These are phyloP conservation scores for Boletus sp. DNA, from an alignment of 768 basidiomycete genomes.

Conservation along the genomic window DNA sequence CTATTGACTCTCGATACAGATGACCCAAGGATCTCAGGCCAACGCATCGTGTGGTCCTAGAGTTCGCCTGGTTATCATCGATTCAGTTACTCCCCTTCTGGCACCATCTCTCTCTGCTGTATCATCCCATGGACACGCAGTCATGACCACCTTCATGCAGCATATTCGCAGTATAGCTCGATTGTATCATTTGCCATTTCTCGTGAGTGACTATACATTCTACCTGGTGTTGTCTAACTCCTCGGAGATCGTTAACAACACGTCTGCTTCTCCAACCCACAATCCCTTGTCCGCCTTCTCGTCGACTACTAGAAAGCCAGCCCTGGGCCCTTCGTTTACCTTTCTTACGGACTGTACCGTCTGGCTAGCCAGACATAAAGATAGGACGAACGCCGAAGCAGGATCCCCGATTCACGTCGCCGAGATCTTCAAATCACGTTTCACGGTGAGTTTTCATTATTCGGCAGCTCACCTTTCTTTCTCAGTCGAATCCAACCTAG, in stretches of 20 bases:
- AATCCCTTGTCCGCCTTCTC: slow-evolving; percentile 36
- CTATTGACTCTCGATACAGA: neutral
- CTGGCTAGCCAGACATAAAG: slow-evolving; percentile 51
- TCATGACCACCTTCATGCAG: slow-evolving; percentile 71
- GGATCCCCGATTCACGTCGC: slow-evolving; percentile 32
- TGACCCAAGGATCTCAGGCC: slow-evolving; percentile 10
- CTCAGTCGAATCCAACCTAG: slow-evolving; percentile 24
- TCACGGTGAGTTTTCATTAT: slow-evolving; percentile 31
- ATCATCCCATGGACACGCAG: slow-evolving; percentile 73
- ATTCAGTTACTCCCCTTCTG: slow-evolving; percentile 62
- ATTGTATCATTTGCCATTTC: slow-evolving; percentile 42
- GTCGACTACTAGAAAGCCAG: slow-evolving; percentile 55
- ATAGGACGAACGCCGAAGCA: slow-evolving; percentile 11
- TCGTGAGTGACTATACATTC: slow-evolving; percentile 44
- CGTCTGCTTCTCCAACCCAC: slow-evolving; percentile 35
- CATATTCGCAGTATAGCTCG: slow-evolving; percentile 54
- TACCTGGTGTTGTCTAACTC: neutral
- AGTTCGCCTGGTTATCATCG: slow-evolving; percentile 57
- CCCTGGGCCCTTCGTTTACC: slow-evolving; percentile 73
- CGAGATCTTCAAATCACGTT: slow-evolving; percentile 45
- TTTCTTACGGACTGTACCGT: slow-evolving; percentile 70
- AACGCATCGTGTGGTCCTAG: slow-evolving; percentile 7
- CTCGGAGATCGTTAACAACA: slow-evolving; percentile 60
- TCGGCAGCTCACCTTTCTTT: neutral
- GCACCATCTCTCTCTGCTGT: slow-evolving; percentile 60